Evolutionary conservation across 1,284 basidiomycete species (phyloP).

Genomic region (Moesziomyces sp.): DNA sequence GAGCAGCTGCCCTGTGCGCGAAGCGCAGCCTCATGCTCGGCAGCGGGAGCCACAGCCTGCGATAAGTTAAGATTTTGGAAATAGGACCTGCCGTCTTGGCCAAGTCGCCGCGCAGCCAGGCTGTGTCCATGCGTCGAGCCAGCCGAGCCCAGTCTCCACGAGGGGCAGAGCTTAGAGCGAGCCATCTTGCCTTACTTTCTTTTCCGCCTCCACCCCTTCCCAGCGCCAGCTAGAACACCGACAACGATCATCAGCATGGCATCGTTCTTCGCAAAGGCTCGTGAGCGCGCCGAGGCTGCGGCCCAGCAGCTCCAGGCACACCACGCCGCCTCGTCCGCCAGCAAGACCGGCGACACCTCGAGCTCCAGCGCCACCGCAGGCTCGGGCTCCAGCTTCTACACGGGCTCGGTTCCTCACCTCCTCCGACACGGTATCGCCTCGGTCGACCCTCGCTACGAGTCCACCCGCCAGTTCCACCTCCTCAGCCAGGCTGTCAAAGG

Average conservation of each 20-base stretch:
- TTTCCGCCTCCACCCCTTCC: not conserved
- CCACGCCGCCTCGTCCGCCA: slow-evolving; percentile 26
- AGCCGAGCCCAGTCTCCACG: not conserved
- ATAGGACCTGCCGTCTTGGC: too few species aligned
- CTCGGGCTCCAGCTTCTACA: slow-evolving; percentile 46
- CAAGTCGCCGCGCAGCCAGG: not conserved
- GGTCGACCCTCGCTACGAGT: slow-evolving; percentile 61
- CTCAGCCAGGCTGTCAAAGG: slow-evolving; percentile 55
- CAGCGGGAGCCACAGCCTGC: too few species aligned
- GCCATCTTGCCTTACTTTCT: not conserved
- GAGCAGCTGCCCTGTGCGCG: not conserved
- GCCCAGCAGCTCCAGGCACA: slow-evolving; percentile 55
- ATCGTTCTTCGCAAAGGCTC: slow-evolving; percentile 57
- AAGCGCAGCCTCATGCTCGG: not conserved
- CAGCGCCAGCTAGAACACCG: not conserved
- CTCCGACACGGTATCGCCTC: slow-evolving; percentile 54
- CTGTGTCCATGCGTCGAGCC: not conserved
- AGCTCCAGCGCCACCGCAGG: slow-evolving; percentile 6
- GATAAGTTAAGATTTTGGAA: not conserved
- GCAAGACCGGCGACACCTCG: slow-evolving; percentile 10
- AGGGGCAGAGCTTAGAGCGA: not conserved
- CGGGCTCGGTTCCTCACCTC: slow-evolving; percentile 55
- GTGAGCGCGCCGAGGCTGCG: slow-evolving; percentile 58
- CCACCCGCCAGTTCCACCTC: slow-evolving; percentile 54
- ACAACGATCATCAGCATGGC: slow-evolving; percentile 29